phyloP scores from a whole-genome alignment of 768 basidiomycete species.

The Kwoniella botswanensis region DNA sequence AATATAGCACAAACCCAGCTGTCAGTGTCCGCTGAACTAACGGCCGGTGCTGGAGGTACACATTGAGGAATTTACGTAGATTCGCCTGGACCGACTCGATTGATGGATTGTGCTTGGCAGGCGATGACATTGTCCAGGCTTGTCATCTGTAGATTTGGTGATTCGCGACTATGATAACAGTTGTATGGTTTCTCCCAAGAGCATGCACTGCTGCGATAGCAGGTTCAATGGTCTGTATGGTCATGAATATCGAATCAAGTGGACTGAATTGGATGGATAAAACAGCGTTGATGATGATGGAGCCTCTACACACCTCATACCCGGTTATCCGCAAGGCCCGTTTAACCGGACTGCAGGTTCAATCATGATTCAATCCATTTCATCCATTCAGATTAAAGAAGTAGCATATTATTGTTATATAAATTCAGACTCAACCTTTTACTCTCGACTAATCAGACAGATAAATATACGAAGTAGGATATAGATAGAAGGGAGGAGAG shows the following conservation, averaged over 20 bases:
- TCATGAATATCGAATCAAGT: too few species aligned
- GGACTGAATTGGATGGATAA: too few species aligned
- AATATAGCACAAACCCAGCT: conserved; percentile 69
- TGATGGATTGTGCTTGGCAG: neutral
- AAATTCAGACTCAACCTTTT: neutral
- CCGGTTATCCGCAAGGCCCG: too few species aligned
- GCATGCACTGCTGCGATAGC: too few species aligned
- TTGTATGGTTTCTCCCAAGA: too few species aligned
- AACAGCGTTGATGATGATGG: too few species aligned
- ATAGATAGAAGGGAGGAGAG: conserved; percentile 2
- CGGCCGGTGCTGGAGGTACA: conserved; percentile 71
- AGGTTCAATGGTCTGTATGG: too few species aligned
- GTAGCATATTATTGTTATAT: neutral
- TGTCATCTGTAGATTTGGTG: neutral
- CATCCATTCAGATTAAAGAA: neutral
- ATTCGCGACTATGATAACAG: too few species aligned
- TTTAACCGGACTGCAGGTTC: neutral
- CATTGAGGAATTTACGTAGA: conserved; percentile 26
- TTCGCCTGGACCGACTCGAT: conserved; percentile 14
- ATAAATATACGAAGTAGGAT: neutral
- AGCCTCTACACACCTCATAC: too few species aligned
- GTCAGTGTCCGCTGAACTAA: conserved; percentile 74
- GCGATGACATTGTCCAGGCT: neutral
- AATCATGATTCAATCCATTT: neutral
- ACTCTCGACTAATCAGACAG: conserved; percentile 14